Percentiles rank a stretch among this genome's conserved stretches.
phyloP scores from a whole-genome alignment of 176 grass and related monocot species.

The Melocanna baccifera region DNA sequence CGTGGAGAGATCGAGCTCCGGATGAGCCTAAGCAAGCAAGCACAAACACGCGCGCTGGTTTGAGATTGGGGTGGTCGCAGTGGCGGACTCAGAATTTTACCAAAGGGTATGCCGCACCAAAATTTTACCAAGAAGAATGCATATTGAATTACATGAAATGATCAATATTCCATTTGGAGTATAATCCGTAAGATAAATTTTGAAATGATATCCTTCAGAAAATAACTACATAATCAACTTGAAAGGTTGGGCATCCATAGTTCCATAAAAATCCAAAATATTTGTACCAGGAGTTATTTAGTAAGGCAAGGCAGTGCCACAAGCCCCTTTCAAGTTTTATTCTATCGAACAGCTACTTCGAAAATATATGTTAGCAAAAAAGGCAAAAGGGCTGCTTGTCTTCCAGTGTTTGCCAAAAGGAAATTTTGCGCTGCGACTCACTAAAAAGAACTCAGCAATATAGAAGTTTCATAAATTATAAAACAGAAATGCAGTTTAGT shows the following conservation, averaged over 20 bases:
- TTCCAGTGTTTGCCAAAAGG: not conserved
- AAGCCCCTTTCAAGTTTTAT: not conserved
- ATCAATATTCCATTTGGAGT: not conserved
- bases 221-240: conserved; percentile 7
- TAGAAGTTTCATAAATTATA: not conserved
- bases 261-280: not conserved
- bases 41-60: not conserved
- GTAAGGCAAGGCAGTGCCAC: not conserved
- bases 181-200: not conserved
- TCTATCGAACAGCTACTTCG: not conserved
- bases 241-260: conserved; percentile 1
- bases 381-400: not conserved
- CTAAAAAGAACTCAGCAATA: not conserved
- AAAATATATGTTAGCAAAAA: not conserved
- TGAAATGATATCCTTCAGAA: not conserved
- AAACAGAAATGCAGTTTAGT: not conserved
- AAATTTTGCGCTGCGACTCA: not conserved
- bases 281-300: conserved; percentile 7
- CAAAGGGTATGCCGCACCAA: too few species aligned
- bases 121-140: not conserved
- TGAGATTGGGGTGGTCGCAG: not conserved
- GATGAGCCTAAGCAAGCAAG: not conserved
- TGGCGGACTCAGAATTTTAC: too few species aligned
- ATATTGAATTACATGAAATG: not conserved
- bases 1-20: not conserved